phyloP scores from a whole-genome alignment of 2,329 filamentous ascomycete genomes.

The Talaromyces sp. region DNA sequence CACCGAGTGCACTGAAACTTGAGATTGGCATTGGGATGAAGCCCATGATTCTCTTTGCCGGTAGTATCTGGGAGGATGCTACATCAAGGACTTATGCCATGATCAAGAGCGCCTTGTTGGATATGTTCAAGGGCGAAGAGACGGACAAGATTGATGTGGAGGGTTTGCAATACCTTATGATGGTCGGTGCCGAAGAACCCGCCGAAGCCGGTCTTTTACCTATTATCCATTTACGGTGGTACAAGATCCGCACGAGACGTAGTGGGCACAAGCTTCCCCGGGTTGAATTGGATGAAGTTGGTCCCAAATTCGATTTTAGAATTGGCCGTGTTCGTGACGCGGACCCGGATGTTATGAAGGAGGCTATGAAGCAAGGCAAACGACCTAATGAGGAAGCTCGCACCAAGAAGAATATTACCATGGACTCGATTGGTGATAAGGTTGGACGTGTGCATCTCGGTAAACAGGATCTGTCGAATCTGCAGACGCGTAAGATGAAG shows the following conservation, averaged over 20 bases:
- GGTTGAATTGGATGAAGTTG: constrained; percentile 92
- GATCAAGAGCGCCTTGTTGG: constrained; percentile 78
- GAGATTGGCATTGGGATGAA: constrained; percentile 70
- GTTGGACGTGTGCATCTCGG: constrained; percentile 86
- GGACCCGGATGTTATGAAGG: constrained; percentile 75
- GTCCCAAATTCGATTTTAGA: constrained; percentile 86
- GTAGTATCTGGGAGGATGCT: constrained; percentile 78
- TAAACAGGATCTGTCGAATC: constrained; percentile 75
- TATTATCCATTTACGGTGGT: constrained; percentile 65
- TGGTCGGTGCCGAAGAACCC: constrained; percentile 68
- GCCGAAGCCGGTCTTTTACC: constrained; percentile 35
- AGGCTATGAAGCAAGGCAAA: constrained; percentile 82
- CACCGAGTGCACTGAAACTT: constrained; percentile 54
- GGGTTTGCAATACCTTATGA: constrained; percentile 85
- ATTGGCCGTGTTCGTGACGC: constrained; percentile 75
- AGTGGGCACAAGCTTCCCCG: constrained; percentile 81
- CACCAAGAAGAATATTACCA: constrained; percentile 95
- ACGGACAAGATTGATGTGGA: constrained; percentile 85
- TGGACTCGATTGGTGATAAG: constrained; percentile 92
- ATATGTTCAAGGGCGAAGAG: constrained; percentile 84
- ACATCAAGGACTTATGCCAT: constrained; percentile 74
- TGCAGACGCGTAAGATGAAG: constrained; percentile 99
- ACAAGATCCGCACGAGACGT: constrained; percentile 79
- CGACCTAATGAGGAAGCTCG: constrained; percentile 48
- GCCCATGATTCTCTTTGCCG: constrained; percentile 87